Percentiles rank a stretch among this genome's conserved stretches.
These are phyloP conservation scores for Trichothecium sympodiale DNA, from an alignment of 2,329 filamentous ascomycete species.

Conservation along the genomic window DNA sequence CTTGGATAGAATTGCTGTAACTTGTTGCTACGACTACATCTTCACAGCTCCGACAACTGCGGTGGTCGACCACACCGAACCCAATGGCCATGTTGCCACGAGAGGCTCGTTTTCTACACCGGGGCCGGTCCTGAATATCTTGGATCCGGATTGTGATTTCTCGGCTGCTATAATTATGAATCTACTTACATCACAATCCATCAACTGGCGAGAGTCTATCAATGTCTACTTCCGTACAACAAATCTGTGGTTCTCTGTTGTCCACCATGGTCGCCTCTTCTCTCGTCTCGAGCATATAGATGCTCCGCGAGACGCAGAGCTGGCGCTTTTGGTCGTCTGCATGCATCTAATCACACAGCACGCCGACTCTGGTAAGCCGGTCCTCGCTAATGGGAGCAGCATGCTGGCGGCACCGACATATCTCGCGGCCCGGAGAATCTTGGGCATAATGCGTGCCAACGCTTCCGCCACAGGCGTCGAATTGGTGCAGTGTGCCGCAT, in stretches of 20 bases:
- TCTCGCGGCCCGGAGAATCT: slow-evolving; percentile 24
- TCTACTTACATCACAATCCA: slow-evolving; percentile 20
- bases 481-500: slow-evolving; percentile 27
- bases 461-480: slow-evolving; percentile 21
- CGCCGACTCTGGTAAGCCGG: slow-evolving; percentile 21
- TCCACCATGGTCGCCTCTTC: slow-evolving; percentile 27
- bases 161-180: slow-evolving; percentile 25
- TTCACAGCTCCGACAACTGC: slow-evolving; percentile 22
- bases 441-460: slow-evolving; percentile 23
- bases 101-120: neutral
- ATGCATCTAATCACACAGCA: slow-evolving; percentile 30
- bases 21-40: slow-evolving; percentile 24
- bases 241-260: slow-evolving; percentile 28
- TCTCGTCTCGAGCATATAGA: slow-evolving; percentile 13
- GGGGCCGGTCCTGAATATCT: slow-evolving; percentile 10
- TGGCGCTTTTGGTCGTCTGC: slow-evolving; percentile 28
- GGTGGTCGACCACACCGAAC: slow-evolving; percentile 15
- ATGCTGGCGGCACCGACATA: slow-evolving; percentile 30
- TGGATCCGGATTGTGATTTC: slow-evolving; percentile 21
- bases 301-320: slow-evolving; percentile 13
- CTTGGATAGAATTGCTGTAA: slow-evolving; percentile 15
- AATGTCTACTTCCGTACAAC: slow-evolving; percentile 27
- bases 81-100: slow-evolving; percentile 7
- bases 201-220: slow-evolving; percentile 25
- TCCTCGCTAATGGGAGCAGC: slow-evolving; percentile 18